phyloP scores from a whole-genome alignment of 805 yeast species.

The Lipomyces sp. region DNA sequence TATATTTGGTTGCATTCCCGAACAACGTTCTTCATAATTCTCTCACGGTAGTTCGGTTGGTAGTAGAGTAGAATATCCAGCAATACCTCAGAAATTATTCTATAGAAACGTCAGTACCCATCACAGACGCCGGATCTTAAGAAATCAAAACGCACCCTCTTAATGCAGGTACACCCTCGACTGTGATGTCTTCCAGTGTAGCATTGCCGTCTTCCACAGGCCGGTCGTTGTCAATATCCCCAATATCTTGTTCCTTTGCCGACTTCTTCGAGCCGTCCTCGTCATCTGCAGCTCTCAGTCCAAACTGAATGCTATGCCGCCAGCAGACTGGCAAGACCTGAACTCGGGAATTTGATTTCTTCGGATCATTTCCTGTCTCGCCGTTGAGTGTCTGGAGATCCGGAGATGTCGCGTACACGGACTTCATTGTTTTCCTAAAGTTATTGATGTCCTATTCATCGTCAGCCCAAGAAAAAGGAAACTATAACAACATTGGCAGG shows the following conservation, averaged over 20 bases:
- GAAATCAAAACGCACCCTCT: slow-evolving; percentile 12
- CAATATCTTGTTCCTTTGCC: slow-evolving; percentile 22
- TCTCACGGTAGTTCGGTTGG: slow-evolving; percentile 62
- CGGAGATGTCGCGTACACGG: slow-evolving; percentile 24
- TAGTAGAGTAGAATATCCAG: slow-evolving; percentile 74
- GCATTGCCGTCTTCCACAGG: slow-evolving; percentile 18
- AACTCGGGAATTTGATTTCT: slow-evolving; percentile 44
- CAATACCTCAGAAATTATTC: slow-evolving; percentile 79
- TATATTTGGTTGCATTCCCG: slow-evolving; percentile 62
- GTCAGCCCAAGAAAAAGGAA: no score
- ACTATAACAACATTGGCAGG: neutral
- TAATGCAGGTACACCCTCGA: slow-evolving; percentile 68
- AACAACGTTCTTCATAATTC: slow-evolving; percentile 61
- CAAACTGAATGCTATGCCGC: slow-evolving; percentile 58
- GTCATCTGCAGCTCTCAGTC: slow-evolving; percentile 12
- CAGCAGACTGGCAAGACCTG: slow-evolving; percentile 90
- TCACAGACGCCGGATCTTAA: neutral
- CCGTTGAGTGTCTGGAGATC: slow-evolving; percentile 29
- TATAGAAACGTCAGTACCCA: slow-evolving; percentile 47
- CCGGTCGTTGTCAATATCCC: slow-evolving; percentile 34
- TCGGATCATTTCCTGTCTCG: slow-evolving; percentile 5
- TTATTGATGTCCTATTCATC: slow-evolving; percentile 29
- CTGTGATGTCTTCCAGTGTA: slow-evolving; percentile 69
- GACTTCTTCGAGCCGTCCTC: slow-evolving; percentile 5
- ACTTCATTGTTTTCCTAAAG: slow-evolving; percentile 28